Evolutionary conservation across 192 early-diverging fungal genomes (phyloP).

Genomic region (Backusella psychrophila): DNA sequence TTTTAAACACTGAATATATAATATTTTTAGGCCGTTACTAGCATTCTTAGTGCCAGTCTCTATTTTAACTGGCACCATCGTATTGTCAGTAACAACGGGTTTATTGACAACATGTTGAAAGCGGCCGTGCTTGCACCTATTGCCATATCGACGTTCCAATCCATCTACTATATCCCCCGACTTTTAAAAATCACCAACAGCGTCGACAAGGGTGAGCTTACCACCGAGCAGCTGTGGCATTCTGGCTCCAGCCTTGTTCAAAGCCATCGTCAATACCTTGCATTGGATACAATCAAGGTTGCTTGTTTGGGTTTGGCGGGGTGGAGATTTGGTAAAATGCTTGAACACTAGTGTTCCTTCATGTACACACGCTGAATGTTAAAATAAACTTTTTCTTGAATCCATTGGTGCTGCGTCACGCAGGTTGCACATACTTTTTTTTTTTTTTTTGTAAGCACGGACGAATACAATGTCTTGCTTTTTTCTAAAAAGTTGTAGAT

Average conservation of each 20-base stretch:
- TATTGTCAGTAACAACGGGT: conserved; percentile 20
- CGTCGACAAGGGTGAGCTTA: neutral
- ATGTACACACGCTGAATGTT: conserved; percentile 1
- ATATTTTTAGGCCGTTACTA: conserved; percentile 2
- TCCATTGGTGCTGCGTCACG: neutral
- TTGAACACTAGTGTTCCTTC: conserved; percentile 11
- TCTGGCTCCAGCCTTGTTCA: neutral
- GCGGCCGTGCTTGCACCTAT: conserved; percentile 13
- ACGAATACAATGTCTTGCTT: neutral
- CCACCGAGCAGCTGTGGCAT: neutral
- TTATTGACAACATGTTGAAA: conserved; percentile 14
- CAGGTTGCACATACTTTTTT: neutral
- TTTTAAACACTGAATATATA: no score
- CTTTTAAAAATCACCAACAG: conserved; percentile 8
- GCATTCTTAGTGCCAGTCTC: conserved; percentile 21
- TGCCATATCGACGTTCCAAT: conserved; percentile 6
- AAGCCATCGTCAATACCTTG: conserved; percentile 12
- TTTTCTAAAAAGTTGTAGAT: neutral
- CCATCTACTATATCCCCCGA: conserved; percentile 8
- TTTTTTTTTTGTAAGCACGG: neutral
- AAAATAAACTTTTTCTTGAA: neutral
- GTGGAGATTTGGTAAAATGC: conserved; percentile 22
- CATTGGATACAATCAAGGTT: conserved; percentile 21
- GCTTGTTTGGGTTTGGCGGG: conserved; percentile 21
- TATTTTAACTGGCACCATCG: conserved; percentile 28